Base-by-base conservation (phyloP, 495 filamentous ascomycete genomes). In the Astrocystis sublimbata region DNA sequence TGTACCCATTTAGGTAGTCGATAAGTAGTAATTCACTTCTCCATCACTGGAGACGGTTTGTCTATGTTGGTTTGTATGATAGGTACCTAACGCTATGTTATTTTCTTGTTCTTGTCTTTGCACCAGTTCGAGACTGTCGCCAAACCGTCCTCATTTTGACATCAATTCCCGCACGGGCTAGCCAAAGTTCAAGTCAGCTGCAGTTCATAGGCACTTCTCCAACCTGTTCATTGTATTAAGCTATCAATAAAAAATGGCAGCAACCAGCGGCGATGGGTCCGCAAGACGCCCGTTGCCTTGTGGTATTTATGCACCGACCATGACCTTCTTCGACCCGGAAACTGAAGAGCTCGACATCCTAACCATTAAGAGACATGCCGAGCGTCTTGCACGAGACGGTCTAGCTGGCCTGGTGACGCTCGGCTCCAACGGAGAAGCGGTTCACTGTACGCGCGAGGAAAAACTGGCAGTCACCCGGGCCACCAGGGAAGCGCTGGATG, bases 341-440 rank as follows among this genome's bases (percentile, higher is more conserved):
- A 92, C 89, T 46, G 92, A 96, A 75, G 88, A 94, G 17, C 83
- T 96, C 68, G 92, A 96, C 69, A 83, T 91, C 65, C 81, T 87
- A 5, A 83, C 87, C 59, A 89, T 93, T 78, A 90, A 88, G 71
- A 86, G 82, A 52, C 91, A 94, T 68, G 89, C 89, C 31, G 86
- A 89, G 51, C 90, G 91, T 42, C 84, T 96, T n/a, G 92, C 89
- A 23, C 81, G 86, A 75, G 89, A 85, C 55, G 92, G 92, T 19
- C 86, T 96, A 10, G 89, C 87, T 41, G 90, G 92, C 10, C 82
- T 96, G 12, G 90, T 96, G 9, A 89, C 89, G 64, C 92, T 93
- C 89, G 92, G 92, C 47, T 93, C 90, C 60, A 96, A 96, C 71
- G 92, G 92, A 21, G 92, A 96, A 77, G 91, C 91, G 17, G 89